Conservation (phyloP, 1,139 yeast genomes). For the Komagataea norvegica region DNA sequence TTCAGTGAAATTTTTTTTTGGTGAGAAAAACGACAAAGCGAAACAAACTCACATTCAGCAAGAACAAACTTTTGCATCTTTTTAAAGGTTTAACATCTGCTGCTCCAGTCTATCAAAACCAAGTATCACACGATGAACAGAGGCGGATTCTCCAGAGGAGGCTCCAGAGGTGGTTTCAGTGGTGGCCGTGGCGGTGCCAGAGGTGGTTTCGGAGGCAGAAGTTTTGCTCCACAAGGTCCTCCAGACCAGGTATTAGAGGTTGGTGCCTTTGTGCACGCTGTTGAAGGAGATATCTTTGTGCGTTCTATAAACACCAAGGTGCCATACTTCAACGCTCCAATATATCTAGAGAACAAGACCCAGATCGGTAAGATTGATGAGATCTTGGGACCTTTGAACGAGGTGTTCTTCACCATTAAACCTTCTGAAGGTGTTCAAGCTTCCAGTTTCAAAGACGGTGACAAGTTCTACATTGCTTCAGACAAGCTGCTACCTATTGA, state of each 20-base stretch:
- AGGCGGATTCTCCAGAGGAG: constrained; percentile 54
- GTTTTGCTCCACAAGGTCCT: constrained; percentile 58
- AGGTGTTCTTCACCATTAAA: constrained; percentile 93
- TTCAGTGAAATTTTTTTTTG: too few relatives aligned
- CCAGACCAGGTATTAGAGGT: constrained; percentile 92
- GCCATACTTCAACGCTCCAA: constrained; percentile 99
- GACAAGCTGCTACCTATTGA: constrained; percentile 94
- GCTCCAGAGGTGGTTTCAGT: constrained; percentile 48
- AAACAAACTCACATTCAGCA: too few relatives aligned
- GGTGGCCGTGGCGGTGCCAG: constrained; percentile 52
- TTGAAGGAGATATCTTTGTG: constrained; percentile 97
- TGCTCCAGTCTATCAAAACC: too few relatives aligned
- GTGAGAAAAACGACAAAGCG: too few relatives aligned
- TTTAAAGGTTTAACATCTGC: too few relatives aligned
- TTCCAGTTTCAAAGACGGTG: constrained; percentile 87
- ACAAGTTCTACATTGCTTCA: constrained; percentile 90
- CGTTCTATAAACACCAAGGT: constrained; percentile 89
- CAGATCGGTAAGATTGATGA: constrained; percentile 98
- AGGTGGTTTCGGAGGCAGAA: constrained; percentile 40
- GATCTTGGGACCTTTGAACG: constrained; percentile 94
- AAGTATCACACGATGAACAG: constrained; percentile 24
- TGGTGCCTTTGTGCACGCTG: constrained; percentile 88
- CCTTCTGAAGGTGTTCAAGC: constrained; percentile 97
- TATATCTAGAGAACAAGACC: constrained; percentile 90
- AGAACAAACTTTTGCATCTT: too few relatives aligned